Evolutionary conservation across 2,329 filamentous ascomycete species (phyloP), one percentile per base, ranked within the genome.

Genomic region (Fusarium sp.): DNA sequence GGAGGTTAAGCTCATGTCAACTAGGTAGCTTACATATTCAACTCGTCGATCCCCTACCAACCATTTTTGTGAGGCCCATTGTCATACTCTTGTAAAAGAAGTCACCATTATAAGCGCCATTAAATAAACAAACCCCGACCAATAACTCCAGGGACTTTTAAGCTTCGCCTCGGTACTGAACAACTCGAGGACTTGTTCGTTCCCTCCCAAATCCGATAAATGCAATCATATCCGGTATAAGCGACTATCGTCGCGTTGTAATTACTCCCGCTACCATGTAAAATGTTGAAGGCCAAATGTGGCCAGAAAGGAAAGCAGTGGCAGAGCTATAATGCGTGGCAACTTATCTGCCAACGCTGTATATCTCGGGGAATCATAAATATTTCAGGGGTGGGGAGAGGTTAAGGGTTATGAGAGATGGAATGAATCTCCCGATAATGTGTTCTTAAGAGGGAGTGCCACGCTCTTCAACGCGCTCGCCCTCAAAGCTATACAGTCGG

Each of bases 401-500:
- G 23, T 25, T 9, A 29, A n/a, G n/a, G n/a, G n/a, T 29, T 35
- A 13, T 40, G 2, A 42, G 20, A 41, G 18, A 55, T 14, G 4
- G 21, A 25, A 11, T 36, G 21, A 25, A 11, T 36, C 13, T 36
- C 57, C 14, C 14, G 13, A 25, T 51, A 11, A 11, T 21, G 8
- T 21, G 14, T n/a, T 17, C n/a, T 77, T 58, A 87, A 6, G 81
- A 83, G 14, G 85, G 84, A 11, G 84, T 87, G 4, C 85, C 84
- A 33, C 79, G 78, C 67, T 85, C 82, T 65, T 82, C 81, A 35
- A 84, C 78, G 40, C 79, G 78, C 51, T 84, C 82, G 20, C 81
- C 83, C 66, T 88, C 86, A 74, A 94, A 95, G 73, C 89, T 92
- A 77, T 94, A 94, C 73, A 99, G 85, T 51, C 94, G 85, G 33